Evolutionary conservation across 202 grass and related monocot genomes (phyloP).

Genomic region (Digitaria exilis): DNA sequence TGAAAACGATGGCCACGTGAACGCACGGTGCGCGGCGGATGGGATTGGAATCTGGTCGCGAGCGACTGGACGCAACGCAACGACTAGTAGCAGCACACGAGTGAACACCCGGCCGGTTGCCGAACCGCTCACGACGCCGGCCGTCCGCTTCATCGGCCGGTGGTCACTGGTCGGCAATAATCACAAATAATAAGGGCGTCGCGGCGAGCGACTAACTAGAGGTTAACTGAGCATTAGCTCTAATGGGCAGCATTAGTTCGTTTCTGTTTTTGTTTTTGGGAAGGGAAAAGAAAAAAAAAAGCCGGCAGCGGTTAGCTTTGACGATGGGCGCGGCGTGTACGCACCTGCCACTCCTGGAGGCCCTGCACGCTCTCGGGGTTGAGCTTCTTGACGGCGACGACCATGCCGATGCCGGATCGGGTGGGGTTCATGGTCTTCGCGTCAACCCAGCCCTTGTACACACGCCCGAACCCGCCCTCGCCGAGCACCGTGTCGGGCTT

Average conservation of each 20-base stretch:
- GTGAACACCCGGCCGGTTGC: neutral
- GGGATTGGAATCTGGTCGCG: conserved; percentile 14
- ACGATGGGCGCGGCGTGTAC: neutral
- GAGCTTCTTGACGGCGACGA: conserved; percentile 88
- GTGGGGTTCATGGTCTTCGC: conserved; percentile 63
- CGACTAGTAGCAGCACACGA: neutral
- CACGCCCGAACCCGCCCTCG: conserved; percentile 85
- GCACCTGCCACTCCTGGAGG: conserved; percentile 82
- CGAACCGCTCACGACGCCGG: neutral
- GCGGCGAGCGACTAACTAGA: too few relatives aligned
- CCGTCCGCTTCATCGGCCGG: neutral
- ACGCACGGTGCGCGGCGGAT: conserved; percentile 1
- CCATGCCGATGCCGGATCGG: conserved; percentile 54
- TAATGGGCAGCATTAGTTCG: too few relatives aligned
- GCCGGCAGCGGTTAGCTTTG: neutral
- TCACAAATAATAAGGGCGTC: too few relatives aligned
- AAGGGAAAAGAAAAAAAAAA: too few relatives aligned
- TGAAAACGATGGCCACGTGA: conserved; percentile 46
- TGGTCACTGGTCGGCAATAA: too few relatives aligned
- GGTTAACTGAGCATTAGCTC: too few relatives aligned
- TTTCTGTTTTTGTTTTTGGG: too few relatives aligned
- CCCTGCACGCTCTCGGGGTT: conserved; percentile 80
- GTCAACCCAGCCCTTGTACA: conserved; percentile 90
- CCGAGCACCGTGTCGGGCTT: conserved; percentile 60
- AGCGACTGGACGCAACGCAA: neutral